Percentiles rank a stretch among this genome's conserved stretches.
phyloP scores from a whole-genome alignment of 352 stramenopile genomes.

The Globisporangium carolinianum region DNA sequence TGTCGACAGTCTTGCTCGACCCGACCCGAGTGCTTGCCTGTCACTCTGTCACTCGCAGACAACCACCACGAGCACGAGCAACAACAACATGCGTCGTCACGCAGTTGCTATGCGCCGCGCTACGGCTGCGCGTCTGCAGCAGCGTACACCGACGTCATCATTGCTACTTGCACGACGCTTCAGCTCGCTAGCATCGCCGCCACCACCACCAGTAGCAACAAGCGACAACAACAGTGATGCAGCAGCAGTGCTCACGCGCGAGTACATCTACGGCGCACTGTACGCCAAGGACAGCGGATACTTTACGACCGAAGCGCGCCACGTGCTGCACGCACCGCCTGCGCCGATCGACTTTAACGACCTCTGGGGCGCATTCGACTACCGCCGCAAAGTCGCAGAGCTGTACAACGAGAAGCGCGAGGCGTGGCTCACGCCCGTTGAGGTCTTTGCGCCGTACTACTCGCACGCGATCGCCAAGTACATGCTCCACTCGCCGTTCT shows the following conservation, averaged over 20 bases:
- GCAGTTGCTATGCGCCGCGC: neutral
- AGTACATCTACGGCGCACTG: conserved; percentile 80
- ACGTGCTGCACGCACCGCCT: conserved; percentile 64
- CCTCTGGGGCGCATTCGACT: conserved; percentile 70
- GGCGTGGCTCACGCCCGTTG: conserved; percentile 87
- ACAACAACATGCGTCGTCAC: neutral
- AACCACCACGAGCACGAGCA: neutral
- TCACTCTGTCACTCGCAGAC: neutral
- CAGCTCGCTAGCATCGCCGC: neutral
- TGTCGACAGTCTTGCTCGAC: too few species aligned
- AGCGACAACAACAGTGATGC: neutral
- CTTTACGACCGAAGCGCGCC: conserved; percentile 67
- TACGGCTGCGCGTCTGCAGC: neutral
- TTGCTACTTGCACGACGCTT: neutral
- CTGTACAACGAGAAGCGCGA: conserved; percentile 67
- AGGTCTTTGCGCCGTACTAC: conserved; percentile 86
- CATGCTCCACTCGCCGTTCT: conserved; percentile 75
- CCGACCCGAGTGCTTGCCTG: too few species aligned
- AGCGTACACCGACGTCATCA: neutral
- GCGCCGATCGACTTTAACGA: conserved; percentile 69
- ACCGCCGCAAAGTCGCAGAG: conserved; percentile 48
- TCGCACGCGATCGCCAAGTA: conserved; percentile 84
- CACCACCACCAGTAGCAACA: neutral
- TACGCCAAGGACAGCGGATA: conserved; percentile 77
- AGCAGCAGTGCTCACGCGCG: conserved; percentile 48